Evolutionary conservation across 2,329 filamentous ascomycete species (phyloP).

Genomic region (Alternaria panax): DNA sequence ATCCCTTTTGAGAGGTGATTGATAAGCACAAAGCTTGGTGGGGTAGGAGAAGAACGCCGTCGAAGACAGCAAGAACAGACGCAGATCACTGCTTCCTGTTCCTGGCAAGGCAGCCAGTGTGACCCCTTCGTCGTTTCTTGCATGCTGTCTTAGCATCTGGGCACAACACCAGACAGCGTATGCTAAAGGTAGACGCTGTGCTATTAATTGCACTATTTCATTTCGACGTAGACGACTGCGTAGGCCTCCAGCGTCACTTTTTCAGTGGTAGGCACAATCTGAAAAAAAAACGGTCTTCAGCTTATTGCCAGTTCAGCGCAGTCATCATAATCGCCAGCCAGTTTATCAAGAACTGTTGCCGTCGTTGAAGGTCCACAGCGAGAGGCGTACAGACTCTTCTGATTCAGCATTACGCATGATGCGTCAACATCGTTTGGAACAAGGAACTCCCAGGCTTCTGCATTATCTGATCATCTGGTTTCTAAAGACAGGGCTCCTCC

Average conservation of each 20-base stretch:
- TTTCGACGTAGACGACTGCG: background rate
- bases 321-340: background rate
- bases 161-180: background rate
- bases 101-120: slow-evolving; percentile 20
- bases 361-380: background rate
- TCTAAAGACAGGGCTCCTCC: background rate
- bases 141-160: background rate
- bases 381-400: background rate
- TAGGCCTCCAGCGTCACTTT: background rate
- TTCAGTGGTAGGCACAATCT: background rate
- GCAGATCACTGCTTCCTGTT: slow-evolving; percentile 23
- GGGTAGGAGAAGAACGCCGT: slow-evolving; percentile 30
- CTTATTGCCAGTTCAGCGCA: background rate
- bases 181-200: background rate
- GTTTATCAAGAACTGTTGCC: background rate
- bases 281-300: background rate
- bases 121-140: background rate
- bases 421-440: background rate
- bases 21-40: slow-evolving; percentile 30
- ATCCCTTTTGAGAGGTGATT: slow-evolving; percentile 20
- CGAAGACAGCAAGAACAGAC: slow-evolving; percentile 16
- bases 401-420: background rate
- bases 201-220: background rate
- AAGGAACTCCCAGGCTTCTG: background rate
- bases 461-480: background rate